phyloP scores from a whole-genome alignment of 208 protist species.

The Leishmania turanica region DNA sequence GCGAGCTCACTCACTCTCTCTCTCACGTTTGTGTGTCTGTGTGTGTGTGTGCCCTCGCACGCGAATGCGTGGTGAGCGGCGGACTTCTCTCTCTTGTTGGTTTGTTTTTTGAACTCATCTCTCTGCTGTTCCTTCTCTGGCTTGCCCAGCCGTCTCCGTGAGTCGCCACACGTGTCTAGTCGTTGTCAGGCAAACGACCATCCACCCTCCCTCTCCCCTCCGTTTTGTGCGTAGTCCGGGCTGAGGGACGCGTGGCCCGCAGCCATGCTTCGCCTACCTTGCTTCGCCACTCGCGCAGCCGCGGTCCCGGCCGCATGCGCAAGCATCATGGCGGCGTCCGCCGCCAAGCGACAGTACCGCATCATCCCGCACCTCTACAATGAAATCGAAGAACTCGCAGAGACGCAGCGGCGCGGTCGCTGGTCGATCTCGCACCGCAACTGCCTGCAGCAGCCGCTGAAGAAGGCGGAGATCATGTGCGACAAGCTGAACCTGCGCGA shows the following conservation, averaged over 20 bases:
- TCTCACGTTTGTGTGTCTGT: neutral
- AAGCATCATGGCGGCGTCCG: neutral
- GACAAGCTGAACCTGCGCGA: slow-evolving; percentile 91
- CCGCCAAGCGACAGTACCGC: slow-evolving; percentile 56
- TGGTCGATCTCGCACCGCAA: slow-evolving; percentile 87
- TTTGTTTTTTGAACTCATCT: neutral
- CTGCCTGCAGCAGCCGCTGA: slow-evolving; percentile 85
- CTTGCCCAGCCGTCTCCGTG: neutral
- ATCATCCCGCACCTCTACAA: slow-evolving; percentile 84
- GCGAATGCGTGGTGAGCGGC: neutral
- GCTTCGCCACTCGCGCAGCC: neutral
- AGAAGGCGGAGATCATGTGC: slow-evolving; percentile 84
- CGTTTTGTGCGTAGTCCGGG: neutral
- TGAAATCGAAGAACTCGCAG: slow-evolving; percentile 89
- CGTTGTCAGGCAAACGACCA: neutral
- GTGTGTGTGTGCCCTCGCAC: no score
- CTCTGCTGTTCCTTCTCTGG: neutral
- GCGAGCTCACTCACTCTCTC: neutral
- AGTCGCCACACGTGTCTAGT: neutral
- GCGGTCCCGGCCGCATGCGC: neutral
- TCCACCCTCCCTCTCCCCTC: neutral
- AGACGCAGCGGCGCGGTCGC: slow-evolving; percentile 79
- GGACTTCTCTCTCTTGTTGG: neutral
- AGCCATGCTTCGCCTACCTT: slow-evolving; percentile 35
- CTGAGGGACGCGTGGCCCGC: neutral